Conservation (phyloP, 2,329 filamentous ascomycete species). For the Beauveria sp. region DNA sequence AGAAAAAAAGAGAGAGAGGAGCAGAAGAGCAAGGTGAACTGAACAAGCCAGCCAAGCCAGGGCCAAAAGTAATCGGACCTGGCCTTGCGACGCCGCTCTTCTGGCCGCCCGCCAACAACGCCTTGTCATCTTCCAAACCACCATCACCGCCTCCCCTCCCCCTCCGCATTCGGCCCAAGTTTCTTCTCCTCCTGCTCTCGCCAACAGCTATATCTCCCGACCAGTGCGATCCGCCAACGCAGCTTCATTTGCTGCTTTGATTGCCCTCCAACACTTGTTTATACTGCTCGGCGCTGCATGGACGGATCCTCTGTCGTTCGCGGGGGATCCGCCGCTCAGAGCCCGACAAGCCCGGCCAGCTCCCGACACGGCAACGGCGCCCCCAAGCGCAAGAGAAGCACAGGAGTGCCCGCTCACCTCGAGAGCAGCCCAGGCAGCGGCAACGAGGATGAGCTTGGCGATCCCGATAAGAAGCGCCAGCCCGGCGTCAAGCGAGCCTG, state of each 20-base stretch:
- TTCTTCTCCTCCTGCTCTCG: constrained; percentile 8
- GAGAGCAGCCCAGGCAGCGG: constrained; percentile 56
- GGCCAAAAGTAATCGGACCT: background rate
- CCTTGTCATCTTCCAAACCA: constrained; percentile 14
- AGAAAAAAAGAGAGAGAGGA: background rate
- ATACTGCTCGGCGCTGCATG: constrained; percentile 30
- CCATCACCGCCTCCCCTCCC: constrained; percentile 13
- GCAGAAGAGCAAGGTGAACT: background rate
- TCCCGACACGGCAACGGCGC: constrained; percentile 41
- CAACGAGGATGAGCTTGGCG: constrained; percentile 48
- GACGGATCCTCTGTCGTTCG: constrained; percentile 40
- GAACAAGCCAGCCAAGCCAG: background rate
- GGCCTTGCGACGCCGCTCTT: background rate
- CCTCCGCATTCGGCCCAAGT: constrained; percentile 26
- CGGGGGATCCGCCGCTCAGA: constrained; percentile 39
- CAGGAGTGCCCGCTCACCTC: constrained; percentile 37
- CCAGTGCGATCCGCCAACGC: constrained; percentile 15
- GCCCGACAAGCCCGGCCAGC: constrained; percentile 49
- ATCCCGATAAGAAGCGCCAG: constrained; percentile 54
- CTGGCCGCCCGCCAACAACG: background rate
- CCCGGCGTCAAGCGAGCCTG: constrained; percentile 71
- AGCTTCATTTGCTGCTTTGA: constrained; percentile 9
- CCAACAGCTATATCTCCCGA: constrained; percentile 16
- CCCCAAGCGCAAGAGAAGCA: constrained; percentile 53
- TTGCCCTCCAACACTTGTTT: constrained; percentile 14